phyloP scores from a whole-genome alignment of 2,329 filamentous ascomycete genomes.

The Huntiella decipiens region DNA sequence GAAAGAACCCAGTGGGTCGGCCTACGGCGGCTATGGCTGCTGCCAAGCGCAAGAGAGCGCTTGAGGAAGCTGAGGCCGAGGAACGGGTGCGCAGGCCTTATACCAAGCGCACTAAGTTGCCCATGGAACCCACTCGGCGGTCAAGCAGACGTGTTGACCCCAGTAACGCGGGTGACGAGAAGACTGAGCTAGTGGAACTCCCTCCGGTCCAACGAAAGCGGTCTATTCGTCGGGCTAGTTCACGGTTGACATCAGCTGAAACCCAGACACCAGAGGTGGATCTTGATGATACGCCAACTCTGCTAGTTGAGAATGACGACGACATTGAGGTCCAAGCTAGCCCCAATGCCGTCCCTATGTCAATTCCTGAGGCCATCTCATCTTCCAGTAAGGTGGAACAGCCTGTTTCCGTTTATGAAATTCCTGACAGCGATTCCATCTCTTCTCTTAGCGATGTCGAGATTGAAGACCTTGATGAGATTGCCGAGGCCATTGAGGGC shows the following conservation, averaged over 20 bases:
- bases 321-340: background rate
- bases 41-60: slow-evolving; percentile 1
- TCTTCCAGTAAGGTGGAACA: background rate
- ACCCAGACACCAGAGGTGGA: background rate
- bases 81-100: background rate
- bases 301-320: background rate
- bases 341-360: background rate
- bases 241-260: background rate
- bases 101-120: background rate
- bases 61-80: background rate
- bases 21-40: background rate
- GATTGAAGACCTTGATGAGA: slow-evolving; percentile 8
- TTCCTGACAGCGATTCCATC: slow-evolving; percentile 6
- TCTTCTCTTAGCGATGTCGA: slow-evolving; percentile 10
- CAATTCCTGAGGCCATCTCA: background rate
- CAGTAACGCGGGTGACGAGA: background rate
- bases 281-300: no score
- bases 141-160: background rate
- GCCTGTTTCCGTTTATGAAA: background rate
- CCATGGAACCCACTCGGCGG: background rate
- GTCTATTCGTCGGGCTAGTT: background rate
- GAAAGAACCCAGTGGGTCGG: background rate
- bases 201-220: background rate
- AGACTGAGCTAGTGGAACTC: background rate
- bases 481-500: background rate